Evolutionary conservation across 345 rosid species (phyloP), one percentile per base, ranked within the genome.

Genomic region (Ricinus communis): DNA sequence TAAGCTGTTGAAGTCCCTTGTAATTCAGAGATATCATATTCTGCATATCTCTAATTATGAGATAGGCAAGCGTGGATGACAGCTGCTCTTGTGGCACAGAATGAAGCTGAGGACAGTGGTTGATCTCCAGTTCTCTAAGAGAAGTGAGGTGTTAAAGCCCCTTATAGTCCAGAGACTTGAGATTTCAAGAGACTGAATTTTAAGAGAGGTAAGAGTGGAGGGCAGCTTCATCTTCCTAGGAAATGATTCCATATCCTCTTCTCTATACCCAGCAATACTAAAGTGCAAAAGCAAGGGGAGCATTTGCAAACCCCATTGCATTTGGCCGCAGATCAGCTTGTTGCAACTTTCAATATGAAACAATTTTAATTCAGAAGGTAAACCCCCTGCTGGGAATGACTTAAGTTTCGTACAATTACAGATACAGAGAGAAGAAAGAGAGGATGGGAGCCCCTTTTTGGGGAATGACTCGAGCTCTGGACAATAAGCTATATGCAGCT

Each of bases 401-500:
- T n/a, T 41, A 21, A 75, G 30, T 47, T 75, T 59, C 5, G 62
- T 55, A 45, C 73, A 69, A 5, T 46, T n/a, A n/a, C n/a, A n/a
- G n/a, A n/a, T n/a, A n/a, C n/a, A n/a, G n/a, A n/a, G n/a, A n/a
- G n/a, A n/a, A n/a, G n/a, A n/a, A n/a, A n/a, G n/a, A n/a, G n/a
- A n/a, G n/a, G n/a, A n/a, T n/a, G n/a, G n/a, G n/a, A n/a, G n/a
- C n/a, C n/a, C n/a, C n/a, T n/a, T n/a, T n/a, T n/a, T n/a, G n/a
- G 64, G 78, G 30, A 75, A 75, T n/a, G 25, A 53, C 43, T n/a
- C 43, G n/a, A 75, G 30, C 49, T 75, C 65, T 11, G 62, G 57
- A 45, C 73, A 69, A 5, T 46, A 16, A 52, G 9, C 6, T 6
- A 75, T 16, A 18, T 8, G 6, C 57, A 75, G 53, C 2, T 52